These are phyloP conservation scores for Aspergillus sclerotioniger DNA, from an alignment of 495 filamentous ascomycete genomes.

Conservation along the genomic window DNA sequence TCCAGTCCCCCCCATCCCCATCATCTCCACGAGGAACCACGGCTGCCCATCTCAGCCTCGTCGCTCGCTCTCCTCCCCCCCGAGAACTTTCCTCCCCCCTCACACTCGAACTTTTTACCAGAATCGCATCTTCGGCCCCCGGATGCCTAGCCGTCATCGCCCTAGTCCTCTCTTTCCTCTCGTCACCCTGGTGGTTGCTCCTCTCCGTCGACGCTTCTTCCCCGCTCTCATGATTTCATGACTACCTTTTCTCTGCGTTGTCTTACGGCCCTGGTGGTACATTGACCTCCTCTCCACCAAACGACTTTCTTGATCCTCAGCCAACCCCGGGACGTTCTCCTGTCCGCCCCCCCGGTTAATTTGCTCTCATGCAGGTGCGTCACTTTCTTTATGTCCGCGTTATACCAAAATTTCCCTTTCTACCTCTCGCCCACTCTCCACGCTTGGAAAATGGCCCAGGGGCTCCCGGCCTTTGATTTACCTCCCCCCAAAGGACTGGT, in stretches of 20 bases:
- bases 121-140: slow-evolving; percentile 16
- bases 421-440: background rate
- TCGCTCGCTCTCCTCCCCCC: slow-evolving; percentile 9
- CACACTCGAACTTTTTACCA: background rate
- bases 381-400: slow-evolving; percentile 11
- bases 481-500: background rate
- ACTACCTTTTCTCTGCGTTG: slow-evolving; percentile 26
- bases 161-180: slow-evolving; percentile 17
- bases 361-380: slow-evolving; percentile 48
- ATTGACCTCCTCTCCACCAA: slow-evolving; percentile 35
- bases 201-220: slow-evolving; percentile 24
- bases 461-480: background rate
- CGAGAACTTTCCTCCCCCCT: background rate
- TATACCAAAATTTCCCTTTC: background rate
- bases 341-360: slow-evolving; percentile 27
- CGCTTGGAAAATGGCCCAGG: background rate
- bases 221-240: slow-evolving; percentile 47
- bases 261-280: slow-evolving; percentile 39
- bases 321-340: slow-evolving; percentile 26
- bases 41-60: background rate
- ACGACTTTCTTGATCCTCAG: slow-evolving; percentile 25
- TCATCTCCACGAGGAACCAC: slow-evolving; percentile 11
- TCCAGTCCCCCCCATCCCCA: slow-evolving; percentile 5
- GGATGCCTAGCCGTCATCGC: slow-evolving; percentile 29
- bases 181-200: slow-evolving; percentile 17